Evolutionary conservation across 371 early-diverging fungal genomes (phyloP).

Genomic region (Circinella minor): DNA sequence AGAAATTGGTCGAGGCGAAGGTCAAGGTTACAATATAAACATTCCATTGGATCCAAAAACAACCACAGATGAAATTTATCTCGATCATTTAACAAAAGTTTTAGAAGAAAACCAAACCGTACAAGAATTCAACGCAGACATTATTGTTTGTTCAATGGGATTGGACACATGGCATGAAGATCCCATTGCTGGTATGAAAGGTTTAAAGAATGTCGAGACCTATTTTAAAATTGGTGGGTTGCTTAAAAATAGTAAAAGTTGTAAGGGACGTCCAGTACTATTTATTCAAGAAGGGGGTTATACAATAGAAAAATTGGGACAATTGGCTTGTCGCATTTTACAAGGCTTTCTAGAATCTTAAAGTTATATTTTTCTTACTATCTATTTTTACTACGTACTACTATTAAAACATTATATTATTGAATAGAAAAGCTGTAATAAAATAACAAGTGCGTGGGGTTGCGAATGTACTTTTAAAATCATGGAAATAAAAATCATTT

Average conservation of each 20-base stretch:
- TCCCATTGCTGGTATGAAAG: conserved; percentile 68
- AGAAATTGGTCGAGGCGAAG: conserved; percentile 61
- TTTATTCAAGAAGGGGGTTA: conserved; percentile 83
- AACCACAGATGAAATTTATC: conserved; percentile 51
- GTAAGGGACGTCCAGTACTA: conserved; percentile 55
- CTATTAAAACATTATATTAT: neutral
- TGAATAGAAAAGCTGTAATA: neutral
- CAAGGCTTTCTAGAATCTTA: conserved; percentile 41
- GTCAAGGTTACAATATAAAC: conserved; percentile 71
- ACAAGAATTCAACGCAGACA: conserved; percentile 47
- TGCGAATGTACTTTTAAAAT: too few relatives aligned
- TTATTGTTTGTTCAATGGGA: conserved; percentile 60
- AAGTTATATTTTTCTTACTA: neutral
- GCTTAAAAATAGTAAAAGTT: conserved; percentile 34
- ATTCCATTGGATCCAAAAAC: conserved; percentile 61
- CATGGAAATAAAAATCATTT: too few relatives aligned
- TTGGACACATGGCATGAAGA: conserved; percentile 69
- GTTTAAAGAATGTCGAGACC: conserved; percentile 34
- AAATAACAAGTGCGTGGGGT: too few relatives aligned
- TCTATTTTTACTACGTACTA: too few relatives aligned
- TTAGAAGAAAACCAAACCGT: conserved; percentile 30
- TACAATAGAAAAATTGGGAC: conserved; percentile 59
- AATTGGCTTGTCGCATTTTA: conserved; percentile 64
- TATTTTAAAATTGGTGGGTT: conserved; percentile 59
- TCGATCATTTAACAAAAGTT: conserved; percentile 33